phyloP scores from a whole-genome alignment of 768 basidiomycete species.

The Rhizopogon sp. region DNA sequence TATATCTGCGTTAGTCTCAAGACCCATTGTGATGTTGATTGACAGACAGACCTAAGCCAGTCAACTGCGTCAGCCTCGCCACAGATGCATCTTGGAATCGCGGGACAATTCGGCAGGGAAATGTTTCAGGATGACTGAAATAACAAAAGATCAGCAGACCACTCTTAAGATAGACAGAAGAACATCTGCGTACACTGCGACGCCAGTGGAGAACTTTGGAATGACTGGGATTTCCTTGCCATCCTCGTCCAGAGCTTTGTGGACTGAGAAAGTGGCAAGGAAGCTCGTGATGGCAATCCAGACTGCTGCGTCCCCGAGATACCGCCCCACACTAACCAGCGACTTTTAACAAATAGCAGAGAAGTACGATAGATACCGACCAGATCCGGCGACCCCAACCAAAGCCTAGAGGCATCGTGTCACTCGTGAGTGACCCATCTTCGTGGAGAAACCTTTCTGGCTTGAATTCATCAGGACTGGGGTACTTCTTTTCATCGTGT shows the following conservation, averaged over 20 bases:
- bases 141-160: no score
- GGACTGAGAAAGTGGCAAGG: background rate
- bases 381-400: slow-evolving; percentile 1
- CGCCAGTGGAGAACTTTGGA: no score
- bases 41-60: no score
- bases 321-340: background rate
- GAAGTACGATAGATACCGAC: background rate
- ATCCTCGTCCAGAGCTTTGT: background rate
- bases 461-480: slow-evolving; percentile 28
- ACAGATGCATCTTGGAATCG: no score
- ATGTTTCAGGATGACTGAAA: no score
- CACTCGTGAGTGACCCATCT: background rate
- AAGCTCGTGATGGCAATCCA: background rate
- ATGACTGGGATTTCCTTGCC: no score
- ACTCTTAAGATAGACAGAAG: no score
- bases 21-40: no score
- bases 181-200: no score
- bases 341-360: background rate
- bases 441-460: slow-evolving; percentile 30
- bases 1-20: no score
- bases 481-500: slow-evolving; percentile 27
- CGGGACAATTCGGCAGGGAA: no score
- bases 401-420: background rate
- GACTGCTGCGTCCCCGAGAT: background rate
- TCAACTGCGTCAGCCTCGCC: no score